A percentile compares a stretch with the other conserved stretches of the same genome.
Conservation (phyloP, 2,329 filamentous ascomycete genomes). For the Pezicula neosporulosa region DNA sequence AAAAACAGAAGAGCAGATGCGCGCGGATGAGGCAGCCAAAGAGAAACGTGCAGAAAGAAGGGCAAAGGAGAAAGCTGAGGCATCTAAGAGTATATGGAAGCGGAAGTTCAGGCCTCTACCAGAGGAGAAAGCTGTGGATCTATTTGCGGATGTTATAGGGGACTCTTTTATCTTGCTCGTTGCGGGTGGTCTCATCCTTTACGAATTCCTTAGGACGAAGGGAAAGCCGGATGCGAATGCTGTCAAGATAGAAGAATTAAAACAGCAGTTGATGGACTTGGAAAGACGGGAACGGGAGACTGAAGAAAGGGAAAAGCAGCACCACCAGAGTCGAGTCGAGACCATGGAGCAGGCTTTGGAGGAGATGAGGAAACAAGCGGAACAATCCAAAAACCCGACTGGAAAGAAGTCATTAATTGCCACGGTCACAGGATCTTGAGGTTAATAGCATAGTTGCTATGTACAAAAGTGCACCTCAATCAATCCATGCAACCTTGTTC, state of each 20-base stretch:
- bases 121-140: constrained; percentile 61
- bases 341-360: constrained; percentile 27
- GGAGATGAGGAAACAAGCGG: constrained; percentile 18
- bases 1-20: constrained; percentile 59
- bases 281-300: constrained; percentile 44
- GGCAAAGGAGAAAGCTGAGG: constrained; percentile 33
- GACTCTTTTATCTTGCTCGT: constrained; percentile 61
- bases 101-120: constrained; percentile 61
- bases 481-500: no score
- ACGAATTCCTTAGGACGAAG: constrained; percentile 57
- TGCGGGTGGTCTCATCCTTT: constrained; percentile 53
- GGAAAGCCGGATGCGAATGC: constrained; percentile 57
- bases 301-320: constrained; percentile 44
- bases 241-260: constrained; percentile 48
- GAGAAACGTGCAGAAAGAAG: constrained; percentile 19
- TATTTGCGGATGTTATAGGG: constrained; percentile 64
- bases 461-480: background rate
- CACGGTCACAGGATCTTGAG: constrained; percentile 3
- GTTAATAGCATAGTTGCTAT: background rate
- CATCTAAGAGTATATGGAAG: constrained; percentile 52
- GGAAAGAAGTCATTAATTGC: constrained; percentile 16
- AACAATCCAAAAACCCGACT: constrained; percentile 9
- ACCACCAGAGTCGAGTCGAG: constrained; percentile 24
- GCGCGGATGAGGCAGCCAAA: constrained; percentile 47
- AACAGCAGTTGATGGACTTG: constrained; percentile 52